A percentile compares a stretch with the other conserved stretches of the same genome.
Conservation (phyloP, 2,329 filamentous ascomycete genomes). For the Fonsecaea nubica region DNA sequence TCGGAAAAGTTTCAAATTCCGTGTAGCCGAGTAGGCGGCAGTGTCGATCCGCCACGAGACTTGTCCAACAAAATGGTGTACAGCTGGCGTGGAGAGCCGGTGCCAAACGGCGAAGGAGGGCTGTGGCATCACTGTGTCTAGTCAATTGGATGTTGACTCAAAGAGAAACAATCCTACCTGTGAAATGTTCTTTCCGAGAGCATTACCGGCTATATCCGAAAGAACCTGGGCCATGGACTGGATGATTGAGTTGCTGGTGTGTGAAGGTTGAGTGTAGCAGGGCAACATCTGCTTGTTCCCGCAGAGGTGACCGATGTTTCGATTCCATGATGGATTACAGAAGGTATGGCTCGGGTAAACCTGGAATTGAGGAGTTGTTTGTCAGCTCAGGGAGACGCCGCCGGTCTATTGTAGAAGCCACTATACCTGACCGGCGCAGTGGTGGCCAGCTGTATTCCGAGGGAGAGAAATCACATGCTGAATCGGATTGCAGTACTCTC, state of each 20-base stretch:
- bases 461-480: neutral
- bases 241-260: neutral
- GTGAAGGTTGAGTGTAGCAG: neutral
- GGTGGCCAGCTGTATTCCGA: neutral
- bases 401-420: neutral
- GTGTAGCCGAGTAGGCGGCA: neutral
- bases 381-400: neutral
- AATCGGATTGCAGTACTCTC: neutral
- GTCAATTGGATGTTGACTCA: neutral
- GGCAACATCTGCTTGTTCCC: neutral
- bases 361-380: neutral
- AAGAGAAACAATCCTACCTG: neutral
- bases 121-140: neutral
- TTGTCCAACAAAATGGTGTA: neutral
- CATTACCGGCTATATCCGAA: neutral
- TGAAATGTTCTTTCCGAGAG: neutral
- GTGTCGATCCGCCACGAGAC: neutral
- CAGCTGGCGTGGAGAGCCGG: neutral
- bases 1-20: neutral
- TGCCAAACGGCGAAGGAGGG: neutral
- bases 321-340: neutral
- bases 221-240: neutral
- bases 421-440: neutral
- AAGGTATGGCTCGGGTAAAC: neutral
- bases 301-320: neutral